Conservation (phyloP, 2,329 filamentous ascomycete genomes). For the Scedosporium aurantiacum region DNA sequence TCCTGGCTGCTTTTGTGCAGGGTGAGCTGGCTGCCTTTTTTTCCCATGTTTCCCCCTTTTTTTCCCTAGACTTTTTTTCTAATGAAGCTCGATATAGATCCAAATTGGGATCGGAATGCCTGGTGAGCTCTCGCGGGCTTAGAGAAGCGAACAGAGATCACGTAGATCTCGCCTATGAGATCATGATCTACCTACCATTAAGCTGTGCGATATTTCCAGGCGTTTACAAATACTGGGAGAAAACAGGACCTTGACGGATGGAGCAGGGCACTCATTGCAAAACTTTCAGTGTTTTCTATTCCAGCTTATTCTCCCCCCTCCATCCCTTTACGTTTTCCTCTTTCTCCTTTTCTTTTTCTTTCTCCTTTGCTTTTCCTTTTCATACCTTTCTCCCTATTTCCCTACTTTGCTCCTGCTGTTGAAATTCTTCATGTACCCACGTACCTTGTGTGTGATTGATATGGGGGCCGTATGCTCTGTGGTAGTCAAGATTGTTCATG, state of each 20-base stretch:
- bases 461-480: no score
- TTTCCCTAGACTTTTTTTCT: neutral
- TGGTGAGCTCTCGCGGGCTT: conserved; percentile 45
- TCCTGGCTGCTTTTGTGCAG: conserved; percentile 91
- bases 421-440: neutral
- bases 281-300: conserved; percentile 3
- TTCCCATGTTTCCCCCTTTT: neutral
- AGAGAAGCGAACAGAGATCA: neutral
- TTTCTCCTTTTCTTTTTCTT: conserved; percentile 3
- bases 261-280: neutral
- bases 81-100: conserved; percentile 38
- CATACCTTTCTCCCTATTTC: neutral
- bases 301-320: neutral
- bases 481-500: neutral
- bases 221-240: neutral
- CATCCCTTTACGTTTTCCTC: neutral
- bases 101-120: conserved; percentile 83
- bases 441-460: neutral
- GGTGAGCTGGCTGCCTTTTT: conserved; percentile 39
- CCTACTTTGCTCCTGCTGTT: neutral
- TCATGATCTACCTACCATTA: neutral
- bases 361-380: neutral
- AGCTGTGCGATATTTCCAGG: conserved; percentile 1
- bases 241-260: neutral
- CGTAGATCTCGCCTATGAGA: neutral